A percentile compares a stretch with the other conserved stretches of the same genome.
Conservation (phyloP, 78 protist genomes). For the Chrysochromulina parva region DNA sequence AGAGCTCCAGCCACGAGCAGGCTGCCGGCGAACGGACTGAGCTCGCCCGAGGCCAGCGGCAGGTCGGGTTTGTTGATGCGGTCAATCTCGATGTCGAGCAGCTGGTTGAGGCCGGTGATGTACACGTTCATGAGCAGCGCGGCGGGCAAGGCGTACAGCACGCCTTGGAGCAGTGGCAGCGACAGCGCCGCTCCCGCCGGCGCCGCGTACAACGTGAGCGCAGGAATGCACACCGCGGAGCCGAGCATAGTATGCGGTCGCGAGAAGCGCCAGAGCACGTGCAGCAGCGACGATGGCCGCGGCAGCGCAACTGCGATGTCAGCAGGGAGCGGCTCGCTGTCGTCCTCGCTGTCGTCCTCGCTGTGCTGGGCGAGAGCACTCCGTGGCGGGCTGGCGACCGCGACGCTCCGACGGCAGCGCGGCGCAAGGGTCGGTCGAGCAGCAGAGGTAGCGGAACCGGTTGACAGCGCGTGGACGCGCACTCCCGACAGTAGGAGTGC, state of each 20-base stretch:
- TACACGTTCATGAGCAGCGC: constrained; percentile 8
- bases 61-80: constrained; percentile 38
- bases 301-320: too few species aligned
- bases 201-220: background rate
- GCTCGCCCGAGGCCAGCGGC: constrained; percentile 34
- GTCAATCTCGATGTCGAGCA: constrained; percentile 27
- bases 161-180: background rate
- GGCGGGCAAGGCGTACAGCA: background rate
- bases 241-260: constrained; percentile 43
- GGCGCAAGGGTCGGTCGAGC: too few species aligned
- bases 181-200: background rate
- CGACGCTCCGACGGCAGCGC: too few species aligned
- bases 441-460: too few species aligned
- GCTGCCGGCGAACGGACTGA: background rate
- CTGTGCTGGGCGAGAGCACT: too few species aligned
- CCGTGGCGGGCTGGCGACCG: too few species aligned
- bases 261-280: constrained; percentile 24
- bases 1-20: background rate
- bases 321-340: too few species aligned
- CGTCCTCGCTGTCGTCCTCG: too few species aligned
- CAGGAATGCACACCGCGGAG: background rate
- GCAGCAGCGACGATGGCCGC: too few species aligned
- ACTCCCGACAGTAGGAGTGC: too few species aligned
- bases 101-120: constrained; percentile 41
- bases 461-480: too few species aligned